Evolutionary conservation across 2,329 filamentous ascomycete species (phyloP), one percentile per base, ranked within the genome.

Genomic region (Leptographium galeiforme): DNA sequence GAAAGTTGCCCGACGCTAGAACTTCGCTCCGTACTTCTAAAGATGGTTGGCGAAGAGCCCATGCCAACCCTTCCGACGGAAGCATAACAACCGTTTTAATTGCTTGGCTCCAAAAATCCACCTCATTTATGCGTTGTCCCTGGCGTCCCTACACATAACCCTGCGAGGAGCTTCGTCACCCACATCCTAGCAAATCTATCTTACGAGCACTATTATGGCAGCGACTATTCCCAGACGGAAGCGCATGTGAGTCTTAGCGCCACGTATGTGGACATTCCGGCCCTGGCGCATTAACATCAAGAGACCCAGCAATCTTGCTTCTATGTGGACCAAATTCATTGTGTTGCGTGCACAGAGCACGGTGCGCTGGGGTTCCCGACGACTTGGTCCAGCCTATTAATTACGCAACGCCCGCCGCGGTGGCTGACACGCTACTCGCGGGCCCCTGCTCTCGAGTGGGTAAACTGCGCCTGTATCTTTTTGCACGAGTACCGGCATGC

Each of bases 51-150:
- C 25, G 40, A 18, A 19, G n/a, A 19, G 11, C 11, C 40, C n/a
- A 41, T 41, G 34, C 34, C 25, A 25, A 25, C 25, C 25, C 25
- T 5, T 25, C 3, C 25, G 25, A 25, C 25, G 25, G 25, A 60
- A 67, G 71, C 72, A 74, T 74, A 72, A 72, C 62, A 64, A 62
- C 62, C 60, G 62, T 66, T 72, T 71, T 73, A 70, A 73, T 74
- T 73, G 63, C 70, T 65, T 67, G 68, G 69, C 68, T 66, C 61
- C 64, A 62, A 69, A 66, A 70, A 71, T 67, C 61, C 63, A 64
- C 68, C 67, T 68, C 62, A 61, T 70, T 74, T 67, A 74, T 74
- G 72, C 72, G 64, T 60, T 64, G n/a, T 67, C 63, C 66, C 59
- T 60, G 60, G 57, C 51, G 59, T 58, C 59, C 59, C 59, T 57